These are phyloP conservation scores for Pinus tabuliformis DNA, from an alignment of 75 land plant species.

Conservation along the genomic window DNA sequence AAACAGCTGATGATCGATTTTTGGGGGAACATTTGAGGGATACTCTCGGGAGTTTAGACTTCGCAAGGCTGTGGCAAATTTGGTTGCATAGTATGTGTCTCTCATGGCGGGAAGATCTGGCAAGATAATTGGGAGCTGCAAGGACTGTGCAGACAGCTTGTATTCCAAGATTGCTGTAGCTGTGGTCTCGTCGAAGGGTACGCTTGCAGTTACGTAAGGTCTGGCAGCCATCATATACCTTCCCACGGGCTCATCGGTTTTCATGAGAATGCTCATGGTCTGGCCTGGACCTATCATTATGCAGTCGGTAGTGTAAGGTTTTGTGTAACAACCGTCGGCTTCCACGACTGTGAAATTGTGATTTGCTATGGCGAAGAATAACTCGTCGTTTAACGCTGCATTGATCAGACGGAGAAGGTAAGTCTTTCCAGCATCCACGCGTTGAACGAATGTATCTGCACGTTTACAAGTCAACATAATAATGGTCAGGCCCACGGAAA, in stretches of 20 bases:
- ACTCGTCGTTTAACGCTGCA: too few species aligned
- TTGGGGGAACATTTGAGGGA: constrained; percentile 40
- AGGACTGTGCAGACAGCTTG: not conserved
- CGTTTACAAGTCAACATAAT: too few species aligned
- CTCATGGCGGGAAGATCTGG: constrained; percentile 4
- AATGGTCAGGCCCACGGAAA: too few species aligned
- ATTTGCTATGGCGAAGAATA: too few species aligned
- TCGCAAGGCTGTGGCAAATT: constrained; percentile 16
- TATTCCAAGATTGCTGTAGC: not conserved
- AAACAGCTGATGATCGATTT: constrained; percentile 32
- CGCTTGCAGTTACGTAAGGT: not conserved
- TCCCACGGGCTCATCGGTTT: not conserved
- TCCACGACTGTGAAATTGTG: not conserved
- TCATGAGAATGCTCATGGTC: not conserved
- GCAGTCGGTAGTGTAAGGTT: not conserved
- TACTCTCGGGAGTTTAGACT: constrained; percentile 38
- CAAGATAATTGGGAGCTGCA: not conserved
- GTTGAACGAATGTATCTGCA: too few species aligned
- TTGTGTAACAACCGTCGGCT: not conserved
- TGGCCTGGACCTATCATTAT: not conserved
- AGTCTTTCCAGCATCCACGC: too few species aligned
- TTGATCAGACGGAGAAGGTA: too few species aligned
- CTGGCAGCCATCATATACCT: not conserved
- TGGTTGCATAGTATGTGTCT: constrained; percentile 12
- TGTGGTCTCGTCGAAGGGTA: not conserved